Evolutionary conservation across 176 grass and related monocot species (phyloP).

Genomic region (Avena eriantha): DNA sequence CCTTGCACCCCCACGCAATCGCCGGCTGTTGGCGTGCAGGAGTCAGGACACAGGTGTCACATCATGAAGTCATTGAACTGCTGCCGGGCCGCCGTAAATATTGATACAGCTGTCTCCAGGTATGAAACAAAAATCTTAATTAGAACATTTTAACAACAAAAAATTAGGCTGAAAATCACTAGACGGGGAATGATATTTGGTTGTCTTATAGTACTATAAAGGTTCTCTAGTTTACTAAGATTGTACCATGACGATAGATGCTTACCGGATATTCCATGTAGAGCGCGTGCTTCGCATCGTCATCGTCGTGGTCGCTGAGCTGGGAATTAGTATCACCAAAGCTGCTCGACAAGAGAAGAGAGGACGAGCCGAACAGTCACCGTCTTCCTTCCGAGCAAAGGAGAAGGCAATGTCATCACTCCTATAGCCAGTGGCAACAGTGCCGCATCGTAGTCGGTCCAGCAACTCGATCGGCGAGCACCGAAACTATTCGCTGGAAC

Average conservation of each 20-base stretch:
- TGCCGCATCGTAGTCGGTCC: background rate
- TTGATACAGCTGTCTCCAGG: too few relatives aligned
- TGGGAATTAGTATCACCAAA: background rate
- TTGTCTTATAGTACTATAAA: background rate
- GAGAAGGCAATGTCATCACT: constrained; percentile 1
- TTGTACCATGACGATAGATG: background rate
- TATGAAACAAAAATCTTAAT: background rate
- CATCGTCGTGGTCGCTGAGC: background rate
- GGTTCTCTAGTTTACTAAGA: background rate
- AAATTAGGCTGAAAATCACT: too few relatives aligned
- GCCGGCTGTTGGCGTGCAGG: background rate
- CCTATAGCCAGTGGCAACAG: background rate
- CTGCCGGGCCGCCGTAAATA: too few relatives aligned
- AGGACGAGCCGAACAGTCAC: background rate
- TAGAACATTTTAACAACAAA: too few relatives aligned
- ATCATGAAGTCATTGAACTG: background rate
- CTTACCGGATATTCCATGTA: background rate
- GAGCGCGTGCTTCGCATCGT: background rate
- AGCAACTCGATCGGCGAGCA: background rate
- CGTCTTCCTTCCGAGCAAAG: background rate
- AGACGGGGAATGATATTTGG: background rate
- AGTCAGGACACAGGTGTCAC: background rate
- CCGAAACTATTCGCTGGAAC: background rate
- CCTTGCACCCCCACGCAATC: background rate
- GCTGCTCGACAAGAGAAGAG: background rate